These are phyloP conservation scores for Spongispora temasekensis DNA, from an alignment of 1,284 basidiomycete species.

Conservation along the genomic window DNA sequence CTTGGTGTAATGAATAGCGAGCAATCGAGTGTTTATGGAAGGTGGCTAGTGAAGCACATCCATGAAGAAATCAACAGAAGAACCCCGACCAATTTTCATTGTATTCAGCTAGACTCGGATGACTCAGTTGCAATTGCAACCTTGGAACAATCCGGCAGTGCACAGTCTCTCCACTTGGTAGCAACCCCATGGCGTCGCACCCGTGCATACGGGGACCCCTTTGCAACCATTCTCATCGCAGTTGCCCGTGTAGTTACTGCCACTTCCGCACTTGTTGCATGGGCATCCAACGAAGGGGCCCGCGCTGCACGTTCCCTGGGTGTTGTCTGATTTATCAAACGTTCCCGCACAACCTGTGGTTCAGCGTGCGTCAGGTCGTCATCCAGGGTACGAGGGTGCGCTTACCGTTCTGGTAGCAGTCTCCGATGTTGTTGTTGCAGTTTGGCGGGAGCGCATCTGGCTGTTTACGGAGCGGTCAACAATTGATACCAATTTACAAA, in stretches of 20 bases:
- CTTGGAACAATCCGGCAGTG: neutral
- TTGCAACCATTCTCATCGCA: neutral
- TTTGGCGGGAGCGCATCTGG: neutral
- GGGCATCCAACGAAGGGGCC: neutral
- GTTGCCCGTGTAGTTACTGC: neutral
- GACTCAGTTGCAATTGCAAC: neutral
- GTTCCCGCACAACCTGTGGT: neutral
- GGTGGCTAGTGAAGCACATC: too few relatives aligned
- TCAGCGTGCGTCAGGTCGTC: too few relatives aligned
- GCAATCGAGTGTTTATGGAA: too few relatives aligned
- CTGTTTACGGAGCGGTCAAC: neutral
- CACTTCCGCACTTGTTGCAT: neutral
- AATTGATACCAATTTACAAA: neutral
- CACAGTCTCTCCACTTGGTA: neutral
- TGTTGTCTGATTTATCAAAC: neutral
- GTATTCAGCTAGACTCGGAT: too few relatives aligned
- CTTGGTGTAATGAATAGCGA: too few relatives aligned
- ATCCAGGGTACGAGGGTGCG: too few relatives aligned
- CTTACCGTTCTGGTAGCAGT: neutral
- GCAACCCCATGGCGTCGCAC: neutral
- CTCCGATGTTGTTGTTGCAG: neutral
- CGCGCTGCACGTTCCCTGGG: neutral
- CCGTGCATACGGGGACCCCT: neutral
- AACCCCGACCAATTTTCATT: too few relatives aligned
- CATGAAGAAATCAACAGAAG: too few relatives aligned